Base-by-base conservation (phyloP, 371 early-diverging fungal species). In the Apophysomyces elegans region DNA sequence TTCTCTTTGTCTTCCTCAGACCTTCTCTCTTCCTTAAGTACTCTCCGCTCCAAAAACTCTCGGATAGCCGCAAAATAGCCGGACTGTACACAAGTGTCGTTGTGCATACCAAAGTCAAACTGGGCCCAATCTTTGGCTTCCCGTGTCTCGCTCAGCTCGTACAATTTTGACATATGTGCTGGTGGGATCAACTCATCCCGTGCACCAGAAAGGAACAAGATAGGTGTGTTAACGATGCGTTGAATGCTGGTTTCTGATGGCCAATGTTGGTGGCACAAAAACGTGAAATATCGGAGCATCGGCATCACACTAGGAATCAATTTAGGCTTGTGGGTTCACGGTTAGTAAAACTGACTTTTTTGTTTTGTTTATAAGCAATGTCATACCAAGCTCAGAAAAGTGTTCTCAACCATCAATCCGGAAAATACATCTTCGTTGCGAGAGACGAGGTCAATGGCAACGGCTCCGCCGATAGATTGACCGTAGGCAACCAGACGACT, bases 401-500 rank as follows among this genome's bases (percentile, higher is more conserved):
- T 98, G 81, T 98, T 98, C 75, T 98, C 99, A 35, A 98, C 67
- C 59, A 98, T 92, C 18, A 97, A 63, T 13, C 90, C 98, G 8
- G 89, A 80, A 61, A 98, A 86, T 41, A 84, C 75, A 61, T 87
- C 86, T 67, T 91, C 87, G 67, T 94, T 92, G 46, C 90, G 83
- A 8, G 91, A 84, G 9, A 89, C 91, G 58, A 93, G 75, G 72
- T 96, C 88, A 70, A 97, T 93, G 5, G 98, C 95, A 8, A 96
- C 98, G 6, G 99, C 99, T n/a, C 98, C 99, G 46, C 99, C 99
- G 64, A 98, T 91, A 13, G 95, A 95, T 75, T 98, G 98, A 0
- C 99, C 99, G 76, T 91, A 98, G 1, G 94, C 88, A 37, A 97
- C 79, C 32, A 98, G 73, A 62, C 89, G 88, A 2, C 93, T 89